Percentiles rank a stretch among this genome's conserved stretches.
Evolutionary conservation across 768 basidiomycete species (phyloP).

Genomic region (Lactarius quietus): DNA sequence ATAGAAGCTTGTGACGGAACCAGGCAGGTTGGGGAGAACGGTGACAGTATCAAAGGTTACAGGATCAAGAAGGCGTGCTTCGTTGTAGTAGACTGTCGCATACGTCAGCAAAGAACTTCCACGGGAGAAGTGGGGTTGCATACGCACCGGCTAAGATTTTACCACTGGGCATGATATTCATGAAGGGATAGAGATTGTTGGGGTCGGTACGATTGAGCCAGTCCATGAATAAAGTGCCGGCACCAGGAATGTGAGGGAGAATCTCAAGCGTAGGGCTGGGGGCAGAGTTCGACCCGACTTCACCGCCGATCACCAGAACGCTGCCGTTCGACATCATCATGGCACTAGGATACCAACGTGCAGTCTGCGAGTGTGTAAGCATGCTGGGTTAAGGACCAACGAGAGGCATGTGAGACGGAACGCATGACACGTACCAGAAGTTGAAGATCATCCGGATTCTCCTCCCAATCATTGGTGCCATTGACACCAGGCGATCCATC

Average conservation of each 20-base stretch:
- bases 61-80: slow-evolving; percentile 71
- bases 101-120: background rate
- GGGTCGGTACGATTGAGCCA: slow-evolving; percentile 42
- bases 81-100: slow-evolving; percentile 71
- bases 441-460: slow-evolving; percentile 52
- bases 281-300: slow-evolving; percentile 62
- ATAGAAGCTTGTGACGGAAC: slow-evolving; percentile 63
- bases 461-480: slow-evolving; percentile 78
- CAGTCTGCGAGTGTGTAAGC: slow-evolving; percentile 37
- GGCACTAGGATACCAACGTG: slow-evolving; percentile 71
- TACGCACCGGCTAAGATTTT: slow-evolving; percentile 64
- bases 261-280: slow-evolving; percentile 49
- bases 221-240: too few species aligned
- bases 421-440: slow-evolving; percentile 49
- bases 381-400: background rate
- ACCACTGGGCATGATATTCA: slow-evolving; percentile 65
- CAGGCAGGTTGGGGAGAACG: slow-evolving; percentile 68
- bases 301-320: slow-evolving; percentile 71
- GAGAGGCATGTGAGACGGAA: background rate
- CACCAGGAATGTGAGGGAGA: too few species aligned
- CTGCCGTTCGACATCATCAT: slow-evolving; percentile 70
- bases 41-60: slow-evolving; percentile 57
- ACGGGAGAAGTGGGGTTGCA: background rate
- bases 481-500: slow-evolving; percentile 65
- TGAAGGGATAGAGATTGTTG: slow-evolving; percentile 76